Percentiles rank a stretch among this genome's conserved stretches.
These are phyloP conservation scores for Dillenia turbinata DNA, from an alignment of 164 flowering plant genomes.

Conservation along the genomic window DNA sequence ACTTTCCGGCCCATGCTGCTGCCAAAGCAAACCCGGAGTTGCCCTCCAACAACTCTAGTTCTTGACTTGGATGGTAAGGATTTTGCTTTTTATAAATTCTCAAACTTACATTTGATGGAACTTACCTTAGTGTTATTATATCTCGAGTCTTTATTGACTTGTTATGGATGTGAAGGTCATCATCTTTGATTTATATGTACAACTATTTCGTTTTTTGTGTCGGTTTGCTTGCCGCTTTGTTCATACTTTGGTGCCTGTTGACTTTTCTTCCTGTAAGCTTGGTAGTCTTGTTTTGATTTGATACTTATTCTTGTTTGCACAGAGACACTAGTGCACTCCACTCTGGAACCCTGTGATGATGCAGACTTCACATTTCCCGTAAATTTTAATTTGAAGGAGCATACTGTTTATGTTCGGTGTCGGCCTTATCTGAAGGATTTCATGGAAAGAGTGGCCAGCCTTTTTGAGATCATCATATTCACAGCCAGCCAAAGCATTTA, in stretches of 20 bases:
- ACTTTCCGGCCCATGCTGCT: constrained; percentile 73
- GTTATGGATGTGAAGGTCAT: too few species aligned
- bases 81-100: neutral
- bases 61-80: constrained; percentile 93
- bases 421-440: constrained; percentile 87
- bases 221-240: too few species aligned
- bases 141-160: too few species aligned
- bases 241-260: too few species aligned
- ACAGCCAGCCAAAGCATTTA: constrained; percentile 99
- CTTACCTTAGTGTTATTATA: too few species aligned
- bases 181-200: too few species aligned
- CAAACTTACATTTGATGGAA: too few species aligned
- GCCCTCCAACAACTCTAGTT: constrained; percentile 89
- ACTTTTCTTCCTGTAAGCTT: too few species aligned
- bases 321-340: constrained; percentile 96
- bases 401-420: constrained; percentile 80
- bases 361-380: constrained; percentile 94
- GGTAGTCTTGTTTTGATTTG: too few species aligned
- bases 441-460: constrained; percentile 73
- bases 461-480: constrained; percentile 88
- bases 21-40: constrained; percentile 95
- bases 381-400: constrained; percentile 70
- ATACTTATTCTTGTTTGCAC: constrained; percentile 21
- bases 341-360: constrained; percentile 79
- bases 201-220: too few species aligned